phyloP scores from a whole-genome alignment of 2,329 filamentous ascomycete genomes.

The Fusarium fracticaudum region DNA sequence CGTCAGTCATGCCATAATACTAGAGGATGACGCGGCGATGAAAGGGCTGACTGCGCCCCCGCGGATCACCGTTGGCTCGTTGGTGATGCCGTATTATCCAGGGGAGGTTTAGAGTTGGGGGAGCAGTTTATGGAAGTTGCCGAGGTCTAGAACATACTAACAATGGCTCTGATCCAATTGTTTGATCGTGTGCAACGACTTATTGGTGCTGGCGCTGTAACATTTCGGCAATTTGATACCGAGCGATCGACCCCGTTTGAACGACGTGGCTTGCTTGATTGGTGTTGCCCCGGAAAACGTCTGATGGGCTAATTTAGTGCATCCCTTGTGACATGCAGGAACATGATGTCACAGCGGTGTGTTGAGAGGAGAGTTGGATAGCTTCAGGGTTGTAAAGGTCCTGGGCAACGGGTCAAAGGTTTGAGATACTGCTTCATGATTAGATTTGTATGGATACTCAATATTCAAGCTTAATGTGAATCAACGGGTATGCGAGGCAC shows the following conservation, averaged over 20 bases:
- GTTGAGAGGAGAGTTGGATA: not conserved
- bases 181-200: not conserved
- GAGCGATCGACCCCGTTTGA: not conserved
- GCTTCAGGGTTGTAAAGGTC: not conserved
- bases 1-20: not conserved
- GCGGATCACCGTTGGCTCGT: not conserved
- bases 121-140: not conserved
- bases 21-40: not conserved
- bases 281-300: not conserved
- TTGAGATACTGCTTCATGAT: not conserved
- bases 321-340: not conserved
- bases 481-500: not conserved
- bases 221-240: not conserved
- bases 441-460: not conserved
- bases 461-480: not conserved
- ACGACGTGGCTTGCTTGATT: not conserved
- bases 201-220: not conserved
- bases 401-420: not conserved
- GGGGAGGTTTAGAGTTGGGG: not conserved
- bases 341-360: slow-evolving; percentile 1
- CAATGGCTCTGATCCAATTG: not conserved
- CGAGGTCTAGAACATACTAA: not conserved
- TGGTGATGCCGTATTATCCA: slow-evolving; percentile 4
- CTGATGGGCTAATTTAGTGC: not conserved
- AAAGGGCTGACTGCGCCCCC: not conserved